Base-by-base conservation (phyloP, 179 eudicot genomes). In the Silene noctiflora region DNA sequence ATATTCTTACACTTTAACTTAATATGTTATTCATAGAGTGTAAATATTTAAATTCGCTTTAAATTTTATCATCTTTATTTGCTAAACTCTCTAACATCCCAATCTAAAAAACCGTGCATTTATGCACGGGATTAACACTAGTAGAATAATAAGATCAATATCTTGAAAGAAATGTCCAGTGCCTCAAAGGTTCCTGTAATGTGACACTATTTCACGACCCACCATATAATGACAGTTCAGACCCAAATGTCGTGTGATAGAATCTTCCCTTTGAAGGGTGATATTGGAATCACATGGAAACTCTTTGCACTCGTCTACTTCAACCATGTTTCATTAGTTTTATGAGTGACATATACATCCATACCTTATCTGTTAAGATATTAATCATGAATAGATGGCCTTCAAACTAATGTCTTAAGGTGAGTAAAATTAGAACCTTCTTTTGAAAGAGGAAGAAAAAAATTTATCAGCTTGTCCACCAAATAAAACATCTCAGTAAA, bases 281-380 rank as follows among this genome's bases (percentile, higher is more conserved):
- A 27, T 29, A 31, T 13, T 3, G 20, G 7, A 16, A 65, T 65
- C 35, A 65, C 31, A 65, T 65, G 20, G 20, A 65, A 27, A 29
- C 69, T 31, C 68, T 24, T 27, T 65, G 10, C 42, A 12, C n/a
- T 17, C 31, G 6, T 12, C 69, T 31, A 65, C 42, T 29, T 27
- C 13, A 65, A 29, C 69, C 39, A 65, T 65, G 35, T 65, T 64
- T 29, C 35, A 24, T 27, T 11, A 14, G 33, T 27, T 65, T 12
- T 29, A 13, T 22, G 42, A 65, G 6, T 22, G 27, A 25, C 35
- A 11, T 10, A 12, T 63, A 63, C 44, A 65, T 29, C 35, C 69
- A 65, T 24, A 24, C 69, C 69, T 65, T 14, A 65, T 65, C 69
- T 31, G n/a, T 65, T 65, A 10, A 25, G 20, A 27, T 25, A 65